These are phyloP conservation scores for Mycena pura DNA, from an alignment of 768 basidiomycete species.

Conservation along the genomic window DNA sequence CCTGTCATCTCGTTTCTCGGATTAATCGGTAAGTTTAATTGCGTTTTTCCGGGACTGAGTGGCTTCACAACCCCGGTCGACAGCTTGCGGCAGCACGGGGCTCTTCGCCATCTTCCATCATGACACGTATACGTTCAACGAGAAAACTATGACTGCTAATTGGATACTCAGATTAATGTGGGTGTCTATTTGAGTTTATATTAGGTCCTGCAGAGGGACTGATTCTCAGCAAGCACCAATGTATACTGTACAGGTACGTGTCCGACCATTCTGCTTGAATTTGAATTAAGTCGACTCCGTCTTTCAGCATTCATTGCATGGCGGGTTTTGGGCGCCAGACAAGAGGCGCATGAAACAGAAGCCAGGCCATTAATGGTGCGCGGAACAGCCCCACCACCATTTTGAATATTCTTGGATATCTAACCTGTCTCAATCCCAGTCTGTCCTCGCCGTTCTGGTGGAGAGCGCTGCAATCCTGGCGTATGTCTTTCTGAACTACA, in stretches of 20 bases:
- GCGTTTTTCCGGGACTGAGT: background rate
- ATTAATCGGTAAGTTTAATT: background rate
- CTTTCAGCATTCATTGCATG: constrained; percentile 2
- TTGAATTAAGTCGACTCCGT: background rate
- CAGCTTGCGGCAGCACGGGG: background rate
- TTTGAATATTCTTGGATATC: background rate
- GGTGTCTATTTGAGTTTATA: background rate
- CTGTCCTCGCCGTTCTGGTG: background rate
- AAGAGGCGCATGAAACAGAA: too few species aligned
- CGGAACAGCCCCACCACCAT: background rate
- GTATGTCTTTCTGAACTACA: background rate
- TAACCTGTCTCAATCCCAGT: background rate
- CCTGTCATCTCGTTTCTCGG: background rate
- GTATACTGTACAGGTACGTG: constrained; percentile 8
- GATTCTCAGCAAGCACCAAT: background rate
- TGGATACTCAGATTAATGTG: background rate
- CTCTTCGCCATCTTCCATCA: background rate
- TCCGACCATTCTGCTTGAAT: too few species aligned
- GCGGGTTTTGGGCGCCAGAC: constrained; percentile 1
- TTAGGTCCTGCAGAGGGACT: background rate
- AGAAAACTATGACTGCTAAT: background rate
- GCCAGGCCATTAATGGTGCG: background rate
- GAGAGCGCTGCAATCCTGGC: constrained; percentile 4
- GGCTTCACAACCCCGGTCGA: background rate
- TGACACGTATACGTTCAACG: background rate